Percentiles rank a stretch among this genome's conserved stretches.
These are phyloP conservation scores for Striga hermonthica DNA, from an alignment of 305 asterid species.

Conservation along the genomic window DNA sequence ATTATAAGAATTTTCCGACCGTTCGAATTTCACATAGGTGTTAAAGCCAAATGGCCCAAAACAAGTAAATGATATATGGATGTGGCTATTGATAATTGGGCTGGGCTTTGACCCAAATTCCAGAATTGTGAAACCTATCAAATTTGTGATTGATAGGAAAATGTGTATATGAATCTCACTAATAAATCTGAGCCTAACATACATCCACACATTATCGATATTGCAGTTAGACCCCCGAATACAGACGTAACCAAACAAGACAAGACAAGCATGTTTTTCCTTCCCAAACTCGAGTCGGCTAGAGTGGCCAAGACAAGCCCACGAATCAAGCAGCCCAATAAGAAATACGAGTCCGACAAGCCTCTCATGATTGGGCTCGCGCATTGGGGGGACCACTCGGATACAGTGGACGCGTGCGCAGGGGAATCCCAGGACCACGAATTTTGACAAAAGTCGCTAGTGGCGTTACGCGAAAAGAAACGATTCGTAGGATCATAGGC, in stretches of 20 bases:
- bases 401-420: slow-evolving; percentile 37
- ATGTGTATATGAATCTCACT: too few species aligned
- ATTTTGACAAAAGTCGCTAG: slow-evolving; percentile 31
- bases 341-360: slow-evolving; percentile 51
- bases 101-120: too few species aligned
- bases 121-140: too few species aligned
- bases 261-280: slow-evolving; percentile 41
- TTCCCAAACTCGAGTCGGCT: slow-evolving; percentile 51
- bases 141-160: too few species aligned
- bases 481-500: too few species aligned
- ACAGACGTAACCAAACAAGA: slow-evolving; percentile 47
- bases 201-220: too few species aligned
- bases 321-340: slow-evolving; percentile 50
- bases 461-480: slow-evolving; percentile 5
- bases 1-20: too few species aligned
- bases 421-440: slow-evolving; percentile 49
- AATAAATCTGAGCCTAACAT: too few species aligned
- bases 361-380: slow-evolving; percentile 44
- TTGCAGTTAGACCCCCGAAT: slow-evolving; percentile 38
- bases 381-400: slow-evolving; percentile 56
- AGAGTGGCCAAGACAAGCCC: slow-evolving; percentile 44
- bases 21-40: too few species aligned
- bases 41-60: too few species aligned
- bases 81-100: too few species aligned
- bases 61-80: too few species aligned